Evolutionary conservation across 805 yeast species (phyloP).

Genomic region (Candida endomychidarum): DNA sequence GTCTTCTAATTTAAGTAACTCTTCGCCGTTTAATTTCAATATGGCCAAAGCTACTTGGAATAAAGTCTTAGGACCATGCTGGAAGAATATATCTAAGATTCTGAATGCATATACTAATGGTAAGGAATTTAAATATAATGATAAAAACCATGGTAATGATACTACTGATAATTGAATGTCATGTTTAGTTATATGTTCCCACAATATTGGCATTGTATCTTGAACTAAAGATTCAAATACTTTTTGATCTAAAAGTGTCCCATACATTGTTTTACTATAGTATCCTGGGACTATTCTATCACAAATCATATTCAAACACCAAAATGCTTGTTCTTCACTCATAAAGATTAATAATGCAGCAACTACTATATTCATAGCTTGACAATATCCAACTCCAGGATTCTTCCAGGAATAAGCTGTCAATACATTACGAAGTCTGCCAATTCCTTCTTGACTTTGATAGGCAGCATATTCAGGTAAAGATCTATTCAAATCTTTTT

Average conservation of each 20-base stretch:
- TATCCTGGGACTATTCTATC: slow-evolving; percentile 91
- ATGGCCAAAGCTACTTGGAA: slow-evolving; percentile 94
- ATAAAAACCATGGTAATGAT: slow-evolving; percentile 94
- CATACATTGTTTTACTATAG: slow-evolving; percentile 96
- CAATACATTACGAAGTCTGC: slow-evolving; percentile 78
- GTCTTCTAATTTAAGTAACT: slow-evolving; percentile 73
- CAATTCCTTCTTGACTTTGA: slow-evolving; percentile 83
- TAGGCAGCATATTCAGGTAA: slow-evolving; percentile 96
- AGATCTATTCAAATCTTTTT: slow-evolving; percentile 91
- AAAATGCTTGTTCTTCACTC: slow-evolving; percentile 97
- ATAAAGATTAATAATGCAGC: slow-evolving; percentile 79
- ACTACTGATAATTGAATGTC: slow-evolving; percentile 93
- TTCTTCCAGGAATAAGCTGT: slow-evolving; percentile 96
- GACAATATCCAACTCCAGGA: slow-evolving; percentile 97
- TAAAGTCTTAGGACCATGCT: slow-evolving; percentile 84
- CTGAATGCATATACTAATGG: slow-evolving; percentile 92
- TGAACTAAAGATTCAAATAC: slow-evolving; percentile 90
- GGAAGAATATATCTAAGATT: slow-evolving; percentile 83
- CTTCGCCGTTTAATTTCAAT: slow-evolving; percentile 85
- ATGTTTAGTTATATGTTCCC: slow-evolving; percentile 73
- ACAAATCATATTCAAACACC: slow-evolving; percentile 82
- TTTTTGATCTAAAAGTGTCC: slow-evolving; percentile 88
- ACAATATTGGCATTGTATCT: slow-evolving; percentile 82
- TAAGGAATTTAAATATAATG: slow-evolving; percentile 87
- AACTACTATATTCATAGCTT: slow-evolving; percentile 94